Evolutionary conservation across 495 filamentous ascomycete genomes (phyloP).

Genomic region (Friedmanniomyces simplex): DNA sequence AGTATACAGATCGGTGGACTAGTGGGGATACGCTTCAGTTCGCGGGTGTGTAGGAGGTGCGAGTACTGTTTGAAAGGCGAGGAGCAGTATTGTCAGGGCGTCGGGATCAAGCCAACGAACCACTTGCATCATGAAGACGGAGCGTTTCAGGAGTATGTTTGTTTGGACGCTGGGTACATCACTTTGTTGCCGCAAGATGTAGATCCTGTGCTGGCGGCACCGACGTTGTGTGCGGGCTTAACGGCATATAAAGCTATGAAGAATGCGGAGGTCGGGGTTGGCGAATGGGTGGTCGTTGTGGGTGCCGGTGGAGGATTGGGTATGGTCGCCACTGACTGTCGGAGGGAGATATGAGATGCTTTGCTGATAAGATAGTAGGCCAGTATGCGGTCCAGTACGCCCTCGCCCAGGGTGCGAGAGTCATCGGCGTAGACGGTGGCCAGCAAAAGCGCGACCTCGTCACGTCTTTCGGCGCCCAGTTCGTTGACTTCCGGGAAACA

Average conservation of each 20-base stretch:
- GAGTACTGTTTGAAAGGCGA: slow-evolving; percentile 39
- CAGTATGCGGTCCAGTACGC: slow-evolving; percentile 43
- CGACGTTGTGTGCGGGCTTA: slow-evolving; percentile 37
- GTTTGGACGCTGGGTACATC: slow-evolving; percentile 52
- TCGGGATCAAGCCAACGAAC: slow-evolving; percentile 34
- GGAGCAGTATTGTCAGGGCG: slow-evolving; percentile 33
- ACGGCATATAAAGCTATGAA: slow-evolving; percentile 35
- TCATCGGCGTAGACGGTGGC: slow-evolving; percentile 39
- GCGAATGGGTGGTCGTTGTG: slow-evolving; percentile 55
- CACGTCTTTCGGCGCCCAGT: slow-evolving; percentile 35
- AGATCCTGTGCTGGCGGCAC: slow-evolving; percentile 47
- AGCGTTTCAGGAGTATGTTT: slow-evolving; percentile 56
- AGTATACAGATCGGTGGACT: slow-evolving; percentile 33
- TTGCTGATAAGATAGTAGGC: slow-evolving; percentile 1
- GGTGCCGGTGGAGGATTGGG: slow-evolving; percentile 44
- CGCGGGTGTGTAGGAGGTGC: slow-evolving; percentile 39
- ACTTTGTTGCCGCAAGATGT: slow-evolving; percentile 56
- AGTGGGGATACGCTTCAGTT: slow-evolving; percentile 40
- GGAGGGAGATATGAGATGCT: too few species aligned
- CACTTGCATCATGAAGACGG: slow-evolving; percentile 44
- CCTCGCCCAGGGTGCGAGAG: slow-evolving; percentile 35
- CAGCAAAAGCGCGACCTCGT: slow-evolving; percentile 37
- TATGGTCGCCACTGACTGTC: slow-evolving; percentile 13
- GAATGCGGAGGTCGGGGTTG: slow-evolving; percentile 48
- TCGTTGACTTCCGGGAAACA: slow-evolving; percentile 35